Evolutionary conservation across 768 basidiomycete species (phyloP), one percentile per base, ranked within the genome.

Genomic region (Dictyophora rubrovolvata): DNA sequence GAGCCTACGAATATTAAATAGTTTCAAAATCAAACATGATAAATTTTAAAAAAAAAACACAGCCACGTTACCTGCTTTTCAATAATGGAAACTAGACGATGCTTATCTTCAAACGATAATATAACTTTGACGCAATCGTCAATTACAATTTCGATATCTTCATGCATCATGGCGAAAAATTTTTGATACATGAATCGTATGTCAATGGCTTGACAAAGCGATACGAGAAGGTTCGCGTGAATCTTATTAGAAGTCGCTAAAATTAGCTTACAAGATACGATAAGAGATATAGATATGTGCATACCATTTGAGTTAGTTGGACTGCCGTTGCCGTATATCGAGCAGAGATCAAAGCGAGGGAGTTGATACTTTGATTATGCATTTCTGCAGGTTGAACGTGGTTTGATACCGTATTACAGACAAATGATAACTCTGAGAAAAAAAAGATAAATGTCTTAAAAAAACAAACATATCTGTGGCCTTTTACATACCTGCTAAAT

Each of bases 281-380:
- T 34, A 21, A 6, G 17, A 1, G 20, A 2, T 20, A 5, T 2
- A 14, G 10, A 33, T 18, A 28, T 0, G 11, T 10, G 33, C 62
- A 21, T 28, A 66, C 63, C 53, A 70, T 64, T 18, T 62, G 47
- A 6, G 67, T 61, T 12, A 70, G 66, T 17, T 70, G 65, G 61
- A 61, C 61, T 7, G 69, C 64, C 47, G 66, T 66, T 28, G 62
- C 22, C 8, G 69, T 70, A 54, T 67, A 64, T 33, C 69, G 57
- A 1, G 68, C 69, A 16, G 65, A 66, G 35, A 68, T 62, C 50
- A 70, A 64, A 0, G 69, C 69, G 59, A 70, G 63, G 9, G 63
- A 55, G 35, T 68, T 70, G 60, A 70, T 61, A 20, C 66, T 64
- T 60, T 70, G 69, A 63, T 70, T 70, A 34, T 64, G 63, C 65